phyloP scores from a whole-genome alignment of 306 rosid genomes.

The Cicer bijugum region DNA sequence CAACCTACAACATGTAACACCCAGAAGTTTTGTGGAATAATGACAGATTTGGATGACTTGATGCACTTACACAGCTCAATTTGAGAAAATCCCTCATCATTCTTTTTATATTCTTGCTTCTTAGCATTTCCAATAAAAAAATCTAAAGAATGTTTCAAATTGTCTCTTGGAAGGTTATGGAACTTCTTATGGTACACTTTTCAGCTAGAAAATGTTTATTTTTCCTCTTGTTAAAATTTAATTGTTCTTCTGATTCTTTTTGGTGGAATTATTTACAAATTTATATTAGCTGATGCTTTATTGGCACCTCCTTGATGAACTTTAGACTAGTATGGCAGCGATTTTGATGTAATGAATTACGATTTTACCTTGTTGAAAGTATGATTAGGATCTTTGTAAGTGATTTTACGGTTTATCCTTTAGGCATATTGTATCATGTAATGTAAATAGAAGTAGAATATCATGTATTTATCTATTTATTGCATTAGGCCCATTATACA shows the following conservation, averaged over 20 bases:
- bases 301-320: conserved; percentile 13
- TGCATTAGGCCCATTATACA: neutral
- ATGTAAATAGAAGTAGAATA: neutral
- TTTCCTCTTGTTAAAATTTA: neutral
- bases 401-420: neutral
- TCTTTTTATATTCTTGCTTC: neutral
- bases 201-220: neutral
- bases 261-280: neutral
- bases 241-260: neutral
- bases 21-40: neutral
- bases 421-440: neutral
- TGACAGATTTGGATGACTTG: neutral
- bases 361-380: neutral
- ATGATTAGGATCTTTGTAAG: neutral
- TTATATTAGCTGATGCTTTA: neutral
- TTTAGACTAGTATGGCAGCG: neutral
- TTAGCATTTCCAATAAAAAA: neutral
- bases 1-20: neutral
- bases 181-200: neutral
- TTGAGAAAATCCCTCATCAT: neutral
- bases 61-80: neutral
- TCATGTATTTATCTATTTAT: conserved; percentile 1
- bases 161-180: conserved; percentile 1
- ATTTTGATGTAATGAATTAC: conserved; percentile 22
- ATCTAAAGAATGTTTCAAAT: neutral